These are phyloP conservation scores for Aspergillus pseudoviridinutans DNA, from an alignment of 2,329 filamentous ascomycete genomes.

Conservation along the genomic window DNA sequence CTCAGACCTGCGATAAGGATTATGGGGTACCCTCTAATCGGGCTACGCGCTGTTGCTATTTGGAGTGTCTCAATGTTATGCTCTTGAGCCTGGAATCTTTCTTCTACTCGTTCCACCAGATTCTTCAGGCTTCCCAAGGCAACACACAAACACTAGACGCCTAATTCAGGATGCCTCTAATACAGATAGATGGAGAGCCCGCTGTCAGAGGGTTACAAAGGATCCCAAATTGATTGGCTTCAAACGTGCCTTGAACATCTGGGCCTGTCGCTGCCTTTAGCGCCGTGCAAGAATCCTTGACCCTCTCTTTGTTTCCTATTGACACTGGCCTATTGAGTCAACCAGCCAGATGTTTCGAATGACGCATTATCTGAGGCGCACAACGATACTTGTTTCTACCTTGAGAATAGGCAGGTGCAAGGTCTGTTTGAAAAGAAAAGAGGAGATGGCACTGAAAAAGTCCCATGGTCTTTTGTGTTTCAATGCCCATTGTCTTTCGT, in stretches of 20 bases:
- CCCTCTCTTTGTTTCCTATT: slow-evolving; percentile 1
- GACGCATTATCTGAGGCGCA: neutral
- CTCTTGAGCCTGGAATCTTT: slow-evolving; percentile 1
- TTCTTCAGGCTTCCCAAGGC: slow-evolving; percentile 3
- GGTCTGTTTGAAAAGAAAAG: neutral
- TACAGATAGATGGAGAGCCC: slow-evolving; percentile 4
- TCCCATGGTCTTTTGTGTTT: neutral
- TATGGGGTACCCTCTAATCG: neutral
- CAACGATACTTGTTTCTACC: neutral
- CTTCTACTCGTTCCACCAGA: slow-evolving; percentile 3
- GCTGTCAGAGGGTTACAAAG: neutral
- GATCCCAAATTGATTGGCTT: slow-evolving; percentile 13
- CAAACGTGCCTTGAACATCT: neutral
- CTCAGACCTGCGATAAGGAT: neutral
- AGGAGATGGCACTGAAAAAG: neutral
- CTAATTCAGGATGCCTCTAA: slow-evolving; percentile 4
- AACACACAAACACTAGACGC: neutral
- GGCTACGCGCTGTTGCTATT: slow-evolving; percentile 20
- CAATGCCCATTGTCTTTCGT: neutral
- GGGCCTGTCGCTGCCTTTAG: slow-evolving; percentile 3
- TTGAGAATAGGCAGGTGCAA: neutral
- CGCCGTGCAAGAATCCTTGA: neutral
- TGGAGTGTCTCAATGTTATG: slow-evolving; percentile 1
- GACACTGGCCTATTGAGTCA: slow-evolving; percentile 1
- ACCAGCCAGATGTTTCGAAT: slow-evolving; percentile 7